These are phyloP conservation scores for Neurospora africana DNA, from an alignment of 495 filamentous ascomycete species.

Conservation along the genomic window DNA sequence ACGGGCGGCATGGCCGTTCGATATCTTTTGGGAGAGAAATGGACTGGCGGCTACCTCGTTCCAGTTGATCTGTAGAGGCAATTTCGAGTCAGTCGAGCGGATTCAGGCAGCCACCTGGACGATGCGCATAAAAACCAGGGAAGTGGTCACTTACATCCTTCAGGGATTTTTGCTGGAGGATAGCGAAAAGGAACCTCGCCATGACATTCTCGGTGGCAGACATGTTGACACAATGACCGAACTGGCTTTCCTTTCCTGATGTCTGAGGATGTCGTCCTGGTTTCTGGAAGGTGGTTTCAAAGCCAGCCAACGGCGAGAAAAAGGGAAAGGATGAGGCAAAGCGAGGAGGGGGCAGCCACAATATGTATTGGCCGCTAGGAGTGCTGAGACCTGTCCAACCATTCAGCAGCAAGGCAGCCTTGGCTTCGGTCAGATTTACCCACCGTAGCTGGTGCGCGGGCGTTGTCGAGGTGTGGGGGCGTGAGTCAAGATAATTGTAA, in stretches of 20 bases:
- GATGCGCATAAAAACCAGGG: background rate
- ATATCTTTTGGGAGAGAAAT: slow-evolving; percentile 46
- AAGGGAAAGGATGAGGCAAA: background rate
- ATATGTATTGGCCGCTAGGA: slow-evolving; percentile 16
- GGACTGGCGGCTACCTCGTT: slow-evolving; percentile 50
- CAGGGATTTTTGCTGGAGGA: slow-evolving; percentile 63
- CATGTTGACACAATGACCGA: slow-evolving; percentile 22
- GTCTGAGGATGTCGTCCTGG: background rate
- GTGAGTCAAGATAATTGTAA: slow-evolving; percentile 19
- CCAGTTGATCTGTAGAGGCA: slow-evolving; percentile 55
- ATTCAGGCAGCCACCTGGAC: background rate
- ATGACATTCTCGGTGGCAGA: slow-evolving; percentile 40
- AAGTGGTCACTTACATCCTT: slow-evolving; percentile 47
- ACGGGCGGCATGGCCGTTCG: slow-evolving; percentile 70
- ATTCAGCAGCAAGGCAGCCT: slow-evolving; percentile 2
- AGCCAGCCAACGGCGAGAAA: slow-evolving; percentile 17
- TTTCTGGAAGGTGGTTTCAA: slow-evolving; percentile 7
- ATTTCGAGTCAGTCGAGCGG: background rate
- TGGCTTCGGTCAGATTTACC: slow-evolving; percentile 19
- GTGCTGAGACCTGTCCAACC: background rate
- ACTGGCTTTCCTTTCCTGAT: background rate
- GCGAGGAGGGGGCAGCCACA: slow-evolving; percentile 9
- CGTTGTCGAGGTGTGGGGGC: slow-evolving; percentile 12
- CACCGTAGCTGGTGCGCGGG: slow-evolving; percentile 8
- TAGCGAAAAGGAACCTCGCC: slow-evolving; percentile 60